A percentile compares a stretch with the other conserved stretches of the same genome.
Conservation (phyloP, 2,329 filamentous ascomycete species). For the Fusarium irregulare region DNA sequence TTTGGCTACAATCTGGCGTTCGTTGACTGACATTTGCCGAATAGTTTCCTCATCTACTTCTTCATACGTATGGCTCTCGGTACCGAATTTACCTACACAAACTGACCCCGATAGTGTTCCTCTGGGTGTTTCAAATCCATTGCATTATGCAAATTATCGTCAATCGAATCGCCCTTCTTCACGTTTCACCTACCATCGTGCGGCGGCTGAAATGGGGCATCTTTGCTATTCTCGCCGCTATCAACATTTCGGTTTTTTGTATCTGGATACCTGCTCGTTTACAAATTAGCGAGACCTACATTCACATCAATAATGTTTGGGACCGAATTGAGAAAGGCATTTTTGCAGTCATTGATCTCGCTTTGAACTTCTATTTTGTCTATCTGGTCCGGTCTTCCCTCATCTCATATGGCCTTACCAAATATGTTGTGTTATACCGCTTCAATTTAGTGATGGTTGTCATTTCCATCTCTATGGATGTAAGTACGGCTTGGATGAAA, state of each 20-base stretch:
- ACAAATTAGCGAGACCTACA: constrained; percentile 53
- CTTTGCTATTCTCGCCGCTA: constrained; percentile 54
- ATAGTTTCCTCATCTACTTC: constrained; percentile 48
- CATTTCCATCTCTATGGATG: constrained; percentile 48
- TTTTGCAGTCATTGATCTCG: constrained; percentile 58
- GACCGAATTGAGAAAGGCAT: constrained; percentile 62
- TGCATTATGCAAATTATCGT: constrained; percentile 64
- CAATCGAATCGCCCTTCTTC: constrained; percentile 61
- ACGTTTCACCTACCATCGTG: constrained; percentile 53
- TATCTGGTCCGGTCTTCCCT: constrained; percentile 57
- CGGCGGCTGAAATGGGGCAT: constrained; percentile 57
- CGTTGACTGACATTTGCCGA: constrained; percentile 10
- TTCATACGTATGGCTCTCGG: constrained; percentile 30
- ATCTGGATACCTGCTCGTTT: constrained; percentile 64
- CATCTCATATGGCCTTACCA: constrained; percentile 60
- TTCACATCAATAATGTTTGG: constrained; percentile 60
- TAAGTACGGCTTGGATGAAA: constrained; percentile 14
- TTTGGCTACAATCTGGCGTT: background rate
- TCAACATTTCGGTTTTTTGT: constrained; percentile 62
- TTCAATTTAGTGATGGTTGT: constrained; percentile 49
- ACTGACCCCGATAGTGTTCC: constrained; percentile 44
- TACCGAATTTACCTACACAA: background rate
- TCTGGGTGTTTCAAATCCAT: constrained; percentile 53
- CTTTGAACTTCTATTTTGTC: constrained; percentile 61
- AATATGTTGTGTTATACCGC: constrained; percentile 59